Percentiles rank a stretch among this genome's conserved stretches.
Evolutionary conservation across 495 filamentous ascomycete species (phyloP).

Genomic region (Lasiosphaeriaceae sp.): DNA sequence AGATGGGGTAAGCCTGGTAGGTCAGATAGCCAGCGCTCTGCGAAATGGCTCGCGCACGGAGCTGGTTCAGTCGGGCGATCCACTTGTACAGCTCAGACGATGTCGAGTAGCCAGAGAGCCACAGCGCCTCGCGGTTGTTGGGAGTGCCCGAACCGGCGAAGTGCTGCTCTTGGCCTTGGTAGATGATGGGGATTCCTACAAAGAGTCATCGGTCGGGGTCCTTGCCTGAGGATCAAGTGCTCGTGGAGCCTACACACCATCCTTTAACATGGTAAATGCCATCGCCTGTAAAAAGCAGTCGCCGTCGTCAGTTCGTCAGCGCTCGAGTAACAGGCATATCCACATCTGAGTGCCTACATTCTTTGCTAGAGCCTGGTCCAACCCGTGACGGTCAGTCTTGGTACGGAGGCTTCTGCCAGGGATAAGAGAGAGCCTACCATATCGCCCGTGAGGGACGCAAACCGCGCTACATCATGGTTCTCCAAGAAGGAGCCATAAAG

Average conservation of each 20-base stretch:
- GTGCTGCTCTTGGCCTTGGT: slow-evolving; percentile 68
- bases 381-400: not conserved
- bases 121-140: slow-evolving; percentile 69
- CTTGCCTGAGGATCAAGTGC: not conserved
- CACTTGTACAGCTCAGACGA: slow-evolving; percentile 55
- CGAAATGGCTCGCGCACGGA: slow-evolving; percentile 54
- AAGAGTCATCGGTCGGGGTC: too few relatives aligned
- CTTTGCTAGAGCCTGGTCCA: slow-evolving; percentile 17
- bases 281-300: slow-evolving; percentile 49
- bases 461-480: slow-evolving; percentile 74
- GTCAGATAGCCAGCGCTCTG: slow-evolving; percentile 44
- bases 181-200: slow-evolving; percentile 40
- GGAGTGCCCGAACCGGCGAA: slow-evolving; percentile 57
- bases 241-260: slow-evolving; percentile 34
- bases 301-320: not conserved
- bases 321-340: not conserved
- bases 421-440: slow-evolving; percentile 19
- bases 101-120: slow-evolving; percentile 63
- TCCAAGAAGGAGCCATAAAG: slow-evolving; percentile 72
- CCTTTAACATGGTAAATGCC: slow-evolving; percentile 66
- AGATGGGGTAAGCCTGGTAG: slow-evolving; percentile 53
- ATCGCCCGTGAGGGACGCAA: slow-evolving; percentile 55
- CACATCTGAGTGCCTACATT: slow-evolving; percentile 14
- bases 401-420: too few relatives aligned
- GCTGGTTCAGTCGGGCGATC: slow-evolving; percentile 49